A percentile compares a stretch with the other conserved stretches of the same genome.
These are phyloP conservation scores for Trichoderma parareesei DNA, from an alignment of 495 filamentous ascomycete genomes.

Conservation along the genomic window DNA sequence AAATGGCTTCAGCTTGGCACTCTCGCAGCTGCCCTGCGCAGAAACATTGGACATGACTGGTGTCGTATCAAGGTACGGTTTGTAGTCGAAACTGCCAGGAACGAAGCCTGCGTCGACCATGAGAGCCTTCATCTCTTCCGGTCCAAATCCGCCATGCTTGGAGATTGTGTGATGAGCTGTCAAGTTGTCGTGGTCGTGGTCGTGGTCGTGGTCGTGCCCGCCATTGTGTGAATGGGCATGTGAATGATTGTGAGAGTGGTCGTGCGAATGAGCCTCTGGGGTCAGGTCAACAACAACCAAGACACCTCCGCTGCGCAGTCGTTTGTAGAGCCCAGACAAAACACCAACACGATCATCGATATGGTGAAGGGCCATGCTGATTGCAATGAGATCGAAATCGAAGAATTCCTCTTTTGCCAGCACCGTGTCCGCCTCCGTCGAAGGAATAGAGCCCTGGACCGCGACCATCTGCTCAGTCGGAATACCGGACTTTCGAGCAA, in stretches of 20 bases:
- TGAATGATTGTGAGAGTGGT: not conserved
- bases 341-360: not conserved
- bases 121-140: not conserved
- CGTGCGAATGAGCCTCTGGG: not conserved
- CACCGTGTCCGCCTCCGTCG: not conserved
- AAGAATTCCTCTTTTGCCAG: not conserved
- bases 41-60: not conserved
- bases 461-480: not conserved
- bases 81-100: not conserved
- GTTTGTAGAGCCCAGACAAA: not conserved
- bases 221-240: not conserved
- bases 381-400: not conserved
- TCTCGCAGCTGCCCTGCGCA: not conserved
- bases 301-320: not conserved
- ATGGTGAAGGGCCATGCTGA: slow-evolving; percentile 1
- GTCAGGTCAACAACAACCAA: not conserved
- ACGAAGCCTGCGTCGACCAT: not conserved
- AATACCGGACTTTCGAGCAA: not conserved
- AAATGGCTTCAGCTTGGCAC: not conserved
- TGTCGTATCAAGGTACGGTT: not conserved
- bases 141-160: not conserved
- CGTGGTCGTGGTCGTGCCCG: not conserved
- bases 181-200: not conserved
- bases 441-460: not conserved
- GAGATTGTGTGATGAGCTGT: not conserved